phyloP scores from a whole-genome alignment of 2,329 filamentous ascomycete species.

The Sclerotinia spermophila region DNA sequence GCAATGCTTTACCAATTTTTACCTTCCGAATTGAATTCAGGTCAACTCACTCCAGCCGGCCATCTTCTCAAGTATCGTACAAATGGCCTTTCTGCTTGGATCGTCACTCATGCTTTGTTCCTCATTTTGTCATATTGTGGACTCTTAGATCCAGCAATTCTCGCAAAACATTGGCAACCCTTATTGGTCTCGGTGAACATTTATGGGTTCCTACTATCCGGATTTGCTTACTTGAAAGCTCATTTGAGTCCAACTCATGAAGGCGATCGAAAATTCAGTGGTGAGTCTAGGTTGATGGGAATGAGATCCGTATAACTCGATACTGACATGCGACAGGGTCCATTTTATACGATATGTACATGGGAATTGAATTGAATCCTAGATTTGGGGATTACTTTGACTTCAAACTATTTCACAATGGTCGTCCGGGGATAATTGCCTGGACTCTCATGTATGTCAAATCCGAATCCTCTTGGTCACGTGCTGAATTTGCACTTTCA shows the following conservation, averaged over 20 bases:
- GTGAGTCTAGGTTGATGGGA: constrained; percentile 24
- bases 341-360: constrained; percentile 44
- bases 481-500: constrained; percentile 4
- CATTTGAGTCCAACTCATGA: constrained; percentile 41
- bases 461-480: neutral
- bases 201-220: constrained; percentile 37
- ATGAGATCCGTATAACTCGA: neutral
- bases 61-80: constrained; percentile 43
- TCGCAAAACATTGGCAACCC: constrained; percentile 43
- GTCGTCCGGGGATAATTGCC: constrained; percentile 46
- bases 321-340: constrained; percentile 35
- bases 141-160: constrained; percentile 40
- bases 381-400: constrained; percentile 43
- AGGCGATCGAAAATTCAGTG: constrained; percentile 44
- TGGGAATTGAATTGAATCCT: constrained; percentile 47
- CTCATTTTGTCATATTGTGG: constrained; percentile 32
- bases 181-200: constrained; percentile 42
- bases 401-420: constrained; percentile 47
- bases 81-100: constrained; percentile 44
- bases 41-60: constrained; percentile 44
- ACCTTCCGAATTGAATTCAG: constrained; percentile 37
- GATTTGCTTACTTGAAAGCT: constrained; percentile 41
- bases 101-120: constrained; percentile 40
- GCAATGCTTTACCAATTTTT: constrained; percentile 37
- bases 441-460: constrained; percentile 45